Evolutionary conservation across 768 basidiomycete species (phyloP).

Genomic region (Amyloporia xantha): DNA sequence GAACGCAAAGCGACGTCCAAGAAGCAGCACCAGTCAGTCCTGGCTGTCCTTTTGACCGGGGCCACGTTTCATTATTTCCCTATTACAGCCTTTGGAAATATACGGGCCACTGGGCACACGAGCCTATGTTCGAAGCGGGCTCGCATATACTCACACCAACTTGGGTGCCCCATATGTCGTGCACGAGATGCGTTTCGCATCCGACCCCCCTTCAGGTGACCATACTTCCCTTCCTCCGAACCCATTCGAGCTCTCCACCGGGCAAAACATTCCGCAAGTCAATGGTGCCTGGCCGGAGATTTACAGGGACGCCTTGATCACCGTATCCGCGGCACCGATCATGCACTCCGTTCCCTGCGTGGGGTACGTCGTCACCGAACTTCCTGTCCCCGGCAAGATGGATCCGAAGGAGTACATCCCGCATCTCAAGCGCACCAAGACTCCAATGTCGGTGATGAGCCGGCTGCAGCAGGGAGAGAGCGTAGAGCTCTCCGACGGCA

Average conservation of each 20-base stretch:
- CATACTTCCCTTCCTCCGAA: constrained; percentile 40
- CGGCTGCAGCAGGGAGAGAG: constrained; percentile 59
- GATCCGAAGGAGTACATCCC: constrained; percentile 61
- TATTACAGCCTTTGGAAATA: constrained; percentile 61
- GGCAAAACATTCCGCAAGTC: constrained; percentile 54
- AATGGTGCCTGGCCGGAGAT: constrained; percentile 64
- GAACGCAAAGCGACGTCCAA: constrained; percentile 20
- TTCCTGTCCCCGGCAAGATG: constrained; percentile 70
- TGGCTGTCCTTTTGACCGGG: too few relatives aligned
- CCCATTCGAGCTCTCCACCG: constrained; percentile 47
- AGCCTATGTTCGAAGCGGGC: constrained; percentile 64
- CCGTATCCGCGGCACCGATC: constrained; percentile 74
- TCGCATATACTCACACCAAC: constrained; percentile 62
- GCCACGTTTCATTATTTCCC: too few relatives aligned
- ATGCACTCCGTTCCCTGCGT: constrained; percentile 75
- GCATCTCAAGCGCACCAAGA: constrained; percentile 61
- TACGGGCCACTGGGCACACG: constrained; percentile 84
- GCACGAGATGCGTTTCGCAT: constrained; percentile 68
- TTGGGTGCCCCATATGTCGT: constrained; percentile 67
- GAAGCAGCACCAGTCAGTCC: constrained; percentile 10
- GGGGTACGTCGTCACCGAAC: constrained; percentile 70
- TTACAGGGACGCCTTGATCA: constrained; percentile 46
- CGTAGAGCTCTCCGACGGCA: constrained; percentile 65
- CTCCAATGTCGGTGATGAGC: constrained; percentile 61
- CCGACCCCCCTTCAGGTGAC: constrained; percentile 51